Evolutionary conservation across 257 asterid genomes (phyloP).

Genomic region (Echites panduratus): DNA sequence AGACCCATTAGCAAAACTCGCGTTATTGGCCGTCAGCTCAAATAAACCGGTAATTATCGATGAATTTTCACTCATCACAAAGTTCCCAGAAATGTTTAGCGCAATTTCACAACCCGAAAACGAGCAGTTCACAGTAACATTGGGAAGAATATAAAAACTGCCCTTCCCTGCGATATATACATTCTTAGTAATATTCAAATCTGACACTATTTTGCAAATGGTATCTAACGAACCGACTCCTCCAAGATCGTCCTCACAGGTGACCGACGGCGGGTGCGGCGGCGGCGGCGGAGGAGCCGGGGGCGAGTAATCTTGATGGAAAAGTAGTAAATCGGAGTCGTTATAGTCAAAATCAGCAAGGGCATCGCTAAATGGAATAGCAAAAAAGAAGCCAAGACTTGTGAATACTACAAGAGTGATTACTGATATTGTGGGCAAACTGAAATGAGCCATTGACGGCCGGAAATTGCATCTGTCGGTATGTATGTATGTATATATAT

Average conservation of each 20-base stretch:
- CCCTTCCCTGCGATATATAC: constrained; percentile 92
- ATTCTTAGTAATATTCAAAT: constrained; percentile 54
- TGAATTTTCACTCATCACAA: constrained; percentile 58
- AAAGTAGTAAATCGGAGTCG: constrained; percentile 48
- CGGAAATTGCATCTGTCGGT: constrained; percentile 9
- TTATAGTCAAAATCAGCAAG: constrained; percentile 26
- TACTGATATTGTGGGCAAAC: background rate
- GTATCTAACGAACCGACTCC: constrained; percentile 91
- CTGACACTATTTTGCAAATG: constrained; percentile 67
- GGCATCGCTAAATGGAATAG: background rate
- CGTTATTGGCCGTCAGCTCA: constrained; percentile 61
- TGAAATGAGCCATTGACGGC: constrained; percentile 9
- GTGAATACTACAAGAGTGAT: background rate
- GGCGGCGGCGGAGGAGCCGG: constrained; percentile 99
- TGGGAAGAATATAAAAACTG: constrained; percentile 64
- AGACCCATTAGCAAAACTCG: constrained; percentile 55
- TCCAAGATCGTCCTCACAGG: constrained; percentile 84
- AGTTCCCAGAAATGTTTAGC: constrained; percentile 66
- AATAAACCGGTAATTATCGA: constrained; percentile 53
- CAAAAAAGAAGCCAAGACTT: constrained; percentile 1
- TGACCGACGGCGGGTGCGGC: constrained; percentile 88
- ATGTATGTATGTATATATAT: background rate
- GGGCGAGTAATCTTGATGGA: constrained; percentile 93
- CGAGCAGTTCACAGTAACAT: constrained; percentile 57
- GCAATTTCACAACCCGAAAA: constrained; percentile 72